Conservation (phyloP, 2,329 filamentous ascomycete species). For the Penicillium oxalicum region DNA sequence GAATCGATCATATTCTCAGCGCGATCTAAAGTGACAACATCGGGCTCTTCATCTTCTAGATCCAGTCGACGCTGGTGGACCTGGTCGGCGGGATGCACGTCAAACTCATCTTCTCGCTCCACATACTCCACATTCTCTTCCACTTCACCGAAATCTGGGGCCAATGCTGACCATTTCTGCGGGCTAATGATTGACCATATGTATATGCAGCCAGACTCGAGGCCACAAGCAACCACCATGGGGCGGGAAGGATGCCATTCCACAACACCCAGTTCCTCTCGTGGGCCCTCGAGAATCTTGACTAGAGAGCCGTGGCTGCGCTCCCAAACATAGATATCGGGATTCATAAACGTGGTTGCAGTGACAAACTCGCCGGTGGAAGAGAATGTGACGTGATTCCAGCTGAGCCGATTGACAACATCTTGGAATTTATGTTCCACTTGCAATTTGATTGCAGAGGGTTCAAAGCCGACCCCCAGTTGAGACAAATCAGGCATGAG, state of each 20-base stretch:
- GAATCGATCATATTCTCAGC: slow-evolving; percentile 55
- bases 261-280: slow-evolving; percentile 91
- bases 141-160: slow-evolving; percentile 93
- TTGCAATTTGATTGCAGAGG: slow-evolving; percentile 79
- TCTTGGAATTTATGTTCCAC: slow-evolving; percentile 98
- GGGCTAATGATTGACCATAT: slow-evolving; percentile 94
- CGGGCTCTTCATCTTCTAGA: slow-evolving; percentile 86
- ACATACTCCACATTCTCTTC: slow-evolving; percentile 98
- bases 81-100: slow-evolving; percentile 92
- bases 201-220: slow-evolving; percentile 89
- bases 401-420: slow-evolving; percentile 86
- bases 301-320: slow-evolving; percentile 86
- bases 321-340: slow-evolving; percentile 98
- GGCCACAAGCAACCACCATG: slow-evolving; percentile 80
- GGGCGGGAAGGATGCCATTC: slow-evolving; percentile 93
- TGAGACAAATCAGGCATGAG: slow-evolving; percentile 69
- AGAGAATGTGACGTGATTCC: slow-evolving; percentile 96
- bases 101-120: slow-evolving; percentile 94
- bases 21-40: slow-evolving; percentile 73
- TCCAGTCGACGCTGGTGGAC: slow-evolving; percentile 86
- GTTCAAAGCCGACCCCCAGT: slow-evolving; percentile 58
- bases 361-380: slow-evolving; percentile 92
- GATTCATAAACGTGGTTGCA: slow-evolving; percentile 95
- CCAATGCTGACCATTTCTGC: slow-evolving; percentile 94
- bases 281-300: slow-evolving; percentile 93